phyloP scores from a whole-genome alignment of 108 stramenopile genomes.

The Pseudonitzschia pungens region DNA sequence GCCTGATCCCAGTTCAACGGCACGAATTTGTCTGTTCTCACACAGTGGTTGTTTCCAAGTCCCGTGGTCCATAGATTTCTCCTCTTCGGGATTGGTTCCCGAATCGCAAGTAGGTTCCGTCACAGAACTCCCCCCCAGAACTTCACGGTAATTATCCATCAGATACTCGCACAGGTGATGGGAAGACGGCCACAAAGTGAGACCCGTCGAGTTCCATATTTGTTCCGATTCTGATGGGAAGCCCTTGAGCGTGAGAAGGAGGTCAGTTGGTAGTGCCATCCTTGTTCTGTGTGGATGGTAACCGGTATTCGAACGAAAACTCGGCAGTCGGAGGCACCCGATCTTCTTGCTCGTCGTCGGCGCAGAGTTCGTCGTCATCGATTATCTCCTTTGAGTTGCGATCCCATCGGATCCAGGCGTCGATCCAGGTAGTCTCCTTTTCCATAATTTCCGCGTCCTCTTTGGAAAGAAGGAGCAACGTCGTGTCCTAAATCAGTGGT shows the following conservation, averaged over 20 bases:
- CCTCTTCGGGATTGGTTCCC: no score
- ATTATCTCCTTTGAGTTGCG: constrained; percentile 17
- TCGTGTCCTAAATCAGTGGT: no score
- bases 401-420: constrained; percentile 62
- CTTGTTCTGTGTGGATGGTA: not conserved
- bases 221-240: constrained; percentile 56
- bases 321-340: constrained; percentile 19
- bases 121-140: no score
- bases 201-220: constrained; percentile 71
- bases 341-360: constrained; percentile 44
- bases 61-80: no score
- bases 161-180: constrained; percentile 63
- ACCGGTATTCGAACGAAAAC: constrained; percentile 22
- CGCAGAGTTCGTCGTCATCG: constrained; percentile 27
- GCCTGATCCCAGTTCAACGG: constrained; percentile 68
- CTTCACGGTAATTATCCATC: constrained; percentile 25
- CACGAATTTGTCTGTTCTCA: not conserved
- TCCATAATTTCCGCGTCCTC: not conserved
- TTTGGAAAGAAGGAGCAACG: no score
- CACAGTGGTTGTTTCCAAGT: not conserved
- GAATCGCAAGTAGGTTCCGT: no score
- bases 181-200: constrained; percentile 65
- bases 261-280: constrained; percentile 18
- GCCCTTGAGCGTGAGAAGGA: constrained; percentile 29
- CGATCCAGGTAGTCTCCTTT: constrained; percentile 50